Percentiles rank a stretch among this genome's conserved stretches.
Evolutionary conservation across 2,329 filamentous ascomycete species (phyloP).

Genomic region (Emydomyces testavorans): DNA sequence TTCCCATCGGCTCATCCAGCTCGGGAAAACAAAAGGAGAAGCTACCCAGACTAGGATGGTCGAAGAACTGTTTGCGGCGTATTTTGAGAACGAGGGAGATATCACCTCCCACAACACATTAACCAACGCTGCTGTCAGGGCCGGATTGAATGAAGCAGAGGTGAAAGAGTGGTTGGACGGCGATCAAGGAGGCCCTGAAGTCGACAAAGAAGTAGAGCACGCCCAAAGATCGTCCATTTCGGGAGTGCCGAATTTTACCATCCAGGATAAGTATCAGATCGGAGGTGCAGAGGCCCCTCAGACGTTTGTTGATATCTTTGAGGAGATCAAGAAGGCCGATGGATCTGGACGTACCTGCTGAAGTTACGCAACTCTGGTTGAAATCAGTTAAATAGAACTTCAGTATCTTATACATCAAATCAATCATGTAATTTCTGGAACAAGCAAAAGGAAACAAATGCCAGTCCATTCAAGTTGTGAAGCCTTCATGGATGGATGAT

Average conservation of each 20-base stretch:
- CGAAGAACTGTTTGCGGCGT: conserved; percentile 52
- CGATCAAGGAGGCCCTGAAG: conserved; percentile 45
- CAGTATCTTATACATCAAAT: no score
- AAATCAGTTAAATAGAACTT: no score
- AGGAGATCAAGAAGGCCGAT: conserved; percentile 42
- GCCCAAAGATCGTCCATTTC: conserved; percentile 45
- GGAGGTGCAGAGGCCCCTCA: conserved; percentile 60
- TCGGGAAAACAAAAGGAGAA: conserved; percentile 48
- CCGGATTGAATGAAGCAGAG: conserved; percentile 39
- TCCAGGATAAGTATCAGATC: conserved; percentile 56
- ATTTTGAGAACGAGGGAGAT: conserved; percentile 55
- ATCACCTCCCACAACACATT: conserved; percentile 49
- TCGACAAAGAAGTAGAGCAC: conserved; percentile 46
- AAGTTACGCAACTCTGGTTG: no score
- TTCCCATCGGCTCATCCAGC: conserved; percentile 63
- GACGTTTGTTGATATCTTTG: conserved; percentile 55
- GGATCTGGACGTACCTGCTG: no score
- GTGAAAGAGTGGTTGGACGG: conserved; percentile 45
- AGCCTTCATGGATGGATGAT: no score
- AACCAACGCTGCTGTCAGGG: conserved; percentile 37
- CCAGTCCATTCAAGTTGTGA: no score
- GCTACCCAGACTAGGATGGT: conserved; percentile 48
- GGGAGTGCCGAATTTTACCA: conserved; percentile 64
- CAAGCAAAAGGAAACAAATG: no score
- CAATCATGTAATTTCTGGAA: no score